Evolutionary conservation across 306 rosid species (phyloP), one percentile per base, ranked within the genome.

Genomic region (Rosa chinensis): DNA sequence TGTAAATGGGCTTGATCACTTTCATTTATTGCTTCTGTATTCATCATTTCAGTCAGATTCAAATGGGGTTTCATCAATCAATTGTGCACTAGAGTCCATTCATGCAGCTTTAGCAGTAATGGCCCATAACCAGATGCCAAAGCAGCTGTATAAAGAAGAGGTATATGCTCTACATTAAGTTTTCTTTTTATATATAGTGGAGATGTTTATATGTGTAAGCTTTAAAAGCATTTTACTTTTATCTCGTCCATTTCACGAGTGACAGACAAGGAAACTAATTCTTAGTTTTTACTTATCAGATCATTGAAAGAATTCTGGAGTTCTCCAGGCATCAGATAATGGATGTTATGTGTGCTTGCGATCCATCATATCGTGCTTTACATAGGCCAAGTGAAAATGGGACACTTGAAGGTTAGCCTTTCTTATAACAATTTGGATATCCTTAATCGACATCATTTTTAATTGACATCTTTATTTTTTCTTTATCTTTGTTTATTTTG

Each of bases 61-160:
- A 74, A 95, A 91, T 72, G 79, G 79, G 78, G 78, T 93, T 88
- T 88, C 92, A 14, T 83, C 98, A 43, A 77, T 95, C 81, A 87
- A 89, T 78, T 85, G 89, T 81, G 98, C 96, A 5, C 84, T 95
- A 82, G 98, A 95, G 92, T 89, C 99, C 82, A 95, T 95, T 82
- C 99, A 95, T 87, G 96, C 98, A 55, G 95, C 98, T 17, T 86
- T 95, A 67, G 89, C 92, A 28, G 90, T 95, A 84, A 95, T 95
- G 98, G 88, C 97, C 63, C 84, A 91, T 74, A 77, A 82, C 74
- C 91, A 89, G 83, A 95, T 95, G 99, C 99, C 98, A 78, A 95
- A 91, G 86, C 95, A 91, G 78, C 88, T 95, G 56, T 93, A 93
- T 85, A 95, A 95, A 74, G 99, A 95, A 91, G 98, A 95, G 98